phyloP scores from a whole-genome alignment of 805 yeast species.

The Saccharomycopsis javanensis region DNA sequence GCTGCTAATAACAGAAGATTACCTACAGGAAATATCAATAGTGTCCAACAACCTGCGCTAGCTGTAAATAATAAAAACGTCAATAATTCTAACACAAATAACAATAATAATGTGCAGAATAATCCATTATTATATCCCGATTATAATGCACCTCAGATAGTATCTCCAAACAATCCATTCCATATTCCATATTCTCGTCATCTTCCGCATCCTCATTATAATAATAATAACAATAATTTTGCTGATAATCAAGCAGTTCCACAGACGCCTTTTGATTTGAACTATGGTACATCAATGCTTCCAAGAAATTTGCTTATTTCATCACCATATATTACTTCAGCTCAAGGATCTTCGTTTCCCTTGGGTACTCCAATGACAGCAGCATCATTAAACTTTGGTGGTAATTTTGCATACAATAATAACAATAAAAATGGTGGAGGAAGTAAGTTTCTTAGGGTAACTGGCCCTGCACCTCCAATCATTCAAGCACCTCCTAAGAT shows the following conservation, averaged over 20 bases:
- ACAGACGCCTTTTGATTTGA: constrained; percentile 48
- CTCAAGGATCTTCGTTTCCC: constrained; percentile 11
- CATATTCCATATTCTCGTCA: constrained; percentile 1
- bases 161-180: neutral
- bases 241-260: constrained; percentile 24
- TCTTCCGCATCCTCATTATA: neutral
- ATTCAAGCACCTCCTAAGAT: constrained; percentile 17
- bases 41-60: neutral
- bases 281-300: constrained; percentile 50
- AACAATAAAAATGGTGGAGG: neutral
- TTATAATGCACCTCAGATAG: neutral
- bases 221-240: neutral
- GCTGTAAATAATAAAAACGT: neutral
- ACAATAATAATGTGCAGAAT: neutral
- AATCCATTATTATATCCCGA: neutral
- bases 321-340: constrained; percentile 38
- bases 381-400: constrained; percentile 11
- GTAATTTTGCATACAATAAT: constrained; percentile 1
- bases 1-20: neutral
- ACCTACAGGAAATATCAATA: neutral
- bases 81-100: neutral
- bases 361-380: constrained; percentile 16
- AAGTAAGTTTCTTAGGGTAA: constrained; percentile 10
- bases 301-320: constrained; percentile 53
- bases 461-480: constrained; percentile 18